Evolutionary conservation across 2,329 filamentous ascomycete species (phyloP).

Genomic region (Didymella exigua): DNA sequence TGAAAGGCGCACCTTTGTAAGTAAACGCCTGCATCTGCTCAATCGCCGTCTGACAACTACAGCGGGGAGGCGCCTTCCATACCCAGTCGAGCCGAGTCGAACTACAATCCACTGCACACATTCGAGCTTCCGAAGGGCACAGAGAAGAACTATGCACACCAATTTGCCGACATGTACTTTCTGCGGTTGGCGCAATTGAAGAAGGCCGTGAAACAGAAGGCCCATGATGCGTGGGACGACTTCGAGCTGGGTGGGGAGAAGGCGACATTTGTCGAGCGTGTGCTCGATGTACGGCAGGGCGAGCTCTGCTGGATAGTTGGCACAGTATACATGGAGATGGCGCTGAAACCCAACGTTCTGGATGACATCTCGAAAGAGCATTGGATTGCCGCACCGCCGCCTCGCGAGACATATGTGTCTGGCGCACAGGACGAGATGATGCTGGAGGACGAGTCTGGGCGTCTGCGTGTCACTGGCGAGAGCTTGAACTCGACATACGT

Average conservation of each 20-base stretch:
- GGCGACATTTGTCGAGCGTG: conserved; percentile 79
- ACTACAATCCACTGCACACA: conserved; percentile 76
- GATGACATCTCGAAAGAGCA: conserved; percentile 96
- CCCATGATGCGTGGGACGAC: conserved; percentile 75
- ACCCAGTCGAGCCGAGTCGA: conserved; percentile 49
- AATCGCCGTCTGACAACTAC: conserved; percentile 19
- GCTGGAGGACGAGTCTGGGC: conserved; percentile 94
- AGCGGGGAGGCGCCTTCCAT: conserved; percentile 35
- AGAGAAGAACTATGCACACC: conserved; percentile 80
- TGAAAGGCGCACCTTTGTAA: conserved; percentile 41
- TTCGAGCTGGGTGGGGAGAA: conserved; percentile 77
- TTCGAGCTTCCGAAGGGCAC: conserved; percentile 72
- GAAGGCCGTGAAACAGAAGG: conserved; percentile 76
- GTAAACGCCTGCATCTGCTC: background rate
- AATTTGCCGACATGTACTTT: conserved; percentile 98
- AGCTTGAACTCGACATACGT: conserved; percentile 74
- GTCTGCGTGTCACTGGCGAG: conserved; percentile 77
- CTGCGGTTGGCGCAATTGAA: conserved; percentile 86
- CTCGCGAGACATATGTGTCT: conserved; percentile 76
- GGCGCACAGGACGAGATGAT: conserved; percentile 72
- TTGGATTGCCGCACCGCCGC: conserved; percentile 84
- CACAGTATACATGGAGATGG: conserved; percentile 97
- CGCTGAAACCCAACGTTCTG: conserved; percentile 91
- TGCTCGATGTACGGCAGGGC: conserved; percentile 93
- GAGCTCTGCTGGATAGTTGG: conserved; percentile 94